Percentiles rank a stretch among this genome's conserved stretches.
Evolutionary conservation across 2,329 filamentous ascomycete species (phyloP).

Genomic region (Apiospora arundinis): DNA sequence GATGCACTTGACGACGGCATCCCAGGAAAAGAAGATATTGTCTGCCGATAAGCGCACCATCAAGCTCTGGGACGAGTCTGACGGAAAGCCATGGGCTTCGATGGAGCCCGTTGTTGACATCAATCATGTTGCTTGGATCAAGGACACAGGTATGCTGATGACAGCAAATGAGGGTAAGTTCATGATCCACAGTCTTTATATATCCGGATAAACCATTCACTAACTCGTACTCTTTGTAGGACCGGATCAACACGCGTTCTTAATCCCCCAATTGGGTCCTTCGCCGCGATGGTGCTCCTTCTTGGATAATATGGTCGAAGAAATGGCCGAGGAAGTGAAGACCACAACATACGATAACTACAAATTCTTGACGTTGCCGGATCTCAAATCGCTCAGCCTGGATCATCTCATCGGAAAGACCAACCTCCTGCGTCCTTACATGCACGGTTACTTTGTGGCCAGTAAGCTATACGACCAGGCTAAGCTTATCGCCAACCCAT

Average conservation of each 20-base stretch:
- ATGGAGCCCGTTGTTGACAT: conserved; percentile 95
- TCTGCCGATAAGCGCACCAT: conserved; percentile 95
- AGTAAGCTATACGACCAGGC: conserved; percentile 97
- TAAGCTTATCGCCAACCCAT: conserved; percentile 89
- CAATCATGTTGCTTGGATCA: conserved; percentile 92
- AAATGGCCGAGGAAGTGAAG: conserved; percentile 86
- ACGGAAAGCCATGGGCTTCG: conserved; percentile 90
- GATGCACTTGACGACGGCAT: conserved; percentile 72
- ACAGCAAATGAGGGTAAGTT: conserved; percentile 97
- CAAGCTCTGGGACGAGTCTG: conserved; percentile 89
- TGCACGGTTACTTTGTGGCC: conserved; percentile 98
- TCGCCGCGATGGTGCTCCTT: conserved; percentile 96
- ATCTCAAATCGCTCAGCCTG: conserved; percentile 84
- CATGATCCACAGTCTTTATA: neutral
- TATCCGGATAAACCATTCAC: conserved; percentile 42
- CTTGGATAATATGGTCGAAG: conserved; percentile 96
- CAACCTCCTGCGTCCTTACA: conserved; percentile 89
- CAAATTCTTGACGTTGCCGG: conserved; percentile 92
- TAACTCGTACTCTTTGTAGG: conserved; percentile 43
- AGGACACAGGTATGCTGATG: conserved; percentile 90
- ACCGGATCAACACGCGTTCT: conserved; percentile 73
- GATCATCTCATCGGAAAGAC: conserved; percentile 91
- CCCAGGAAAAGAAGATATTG: conserved; percentile 84
- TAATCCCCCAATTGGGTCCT: conserved; percentile 90
- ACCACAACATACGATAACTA: conserved; percentile 97